Base-by-base conservation (phyloP, 495 filamentous ascomycete genomes). In the Lichina pygmaea region DNA sequence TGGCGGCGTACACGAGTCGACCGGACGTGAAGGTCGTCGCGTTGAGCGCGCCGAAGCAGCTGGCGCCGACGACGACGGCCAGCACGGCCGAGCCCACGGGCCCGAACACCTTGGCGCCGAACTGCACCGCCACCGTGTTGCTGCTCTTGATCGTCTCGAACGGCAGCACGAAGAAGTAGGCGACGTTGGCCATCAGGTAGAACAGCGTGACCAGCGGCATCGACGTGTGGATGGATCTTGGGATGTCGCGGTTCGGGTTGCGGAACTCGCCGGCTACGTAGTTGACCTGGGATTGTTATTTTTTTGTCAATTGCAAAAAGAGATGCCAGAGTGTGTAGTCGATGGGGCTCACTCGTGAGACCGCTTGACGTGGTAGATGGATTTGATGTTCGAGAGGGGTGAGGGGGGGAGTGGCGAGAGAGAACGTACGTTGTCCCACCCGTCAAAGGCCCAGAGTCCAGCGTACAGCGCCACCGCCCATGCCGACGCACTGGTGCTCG, bases 181-280 rank as follows among this genome's bases (percentile, higher is more conserved):
- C 67, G 16, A 93, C 55, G 60, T 94, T 95, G 49, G 86, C 85
- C 44, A 93, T 67, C 47, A 95, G 64, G 61, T 97, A 97, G 51
- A 71, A 80, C 34, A 80, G 45, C 49, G 95, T 94, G 46, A 97
- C 89, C 34, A 94, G 62, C 3, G 91, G 86, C 75, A 97, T 92
- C 24, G 86, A 85, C 13, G 85, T 94, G 59, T 95, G 89, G 49
- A 97, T 94, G 16, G 93, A 84, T 6, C 83, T 77, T 0, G 91
- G 91, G 16, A 97, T 75, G 54, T 95, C 89, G 30, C 86, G 76
- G 38, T 71, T 68, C 6, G 89, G 83, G 54, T 93, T 77, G 52
- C 82, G 78, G 65, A 97, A 94, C 62, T 97, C 89, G 50, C 84
- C 89, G 0, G 86, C 79, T 10, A 97, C 89, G 56, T 93, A 95